Evolutionary conservation across 2,329 filamentous ascomycete species (phyloP), one percentile per base, ranked within the genome.

Genomic region (Fusarium napiforme): DNA sequence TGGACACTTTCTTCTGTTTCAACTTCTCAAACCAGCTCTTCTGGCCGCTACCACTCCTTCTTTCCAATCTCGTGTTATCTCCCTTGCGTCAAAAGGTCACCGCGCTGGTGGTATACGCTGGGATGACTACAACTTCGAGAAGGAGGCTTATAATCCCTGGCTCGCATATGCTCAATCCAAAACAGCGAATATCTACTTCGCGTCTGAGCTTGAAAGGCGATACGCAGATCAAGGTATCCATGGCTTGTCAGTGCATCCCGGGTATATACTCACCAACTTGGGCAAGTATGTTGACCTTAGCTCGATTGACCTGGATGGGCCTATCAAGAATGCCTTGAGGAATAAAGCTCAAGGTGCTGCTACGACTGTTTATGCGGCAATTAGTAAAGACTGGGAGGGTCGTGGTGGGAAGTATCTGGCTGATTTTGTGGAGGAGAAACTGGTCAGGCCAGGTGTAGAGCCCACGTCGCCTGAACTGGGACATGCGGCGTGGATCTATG

Each of bases 61-160:
- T 0, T 86, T 85, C 59, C 75, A 82, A 9, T 87, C 84, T 1
- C 83, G 88, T 4, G 84, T 89, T 5, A 81, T 90, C 50, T 77
- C 80, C 2, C 75, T 89, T 2, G 81, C 85, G 0, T 85, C 84
- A 4, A 72, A 81, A 1, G 85, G 75, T 4, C 87, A 89, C 14
- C 67, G 73, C 1, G 12, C 39, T 1, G 39, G 57, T 7, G 50
- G 28, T 9, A 43, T 75, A 26, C 67, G 60, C 18, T 62, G 67
- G 50, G 60, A 62, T 2, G 74, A 77, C 30, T 70, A 68, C 19
- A 74, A 74, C 15, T 61, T 61, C 6, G 60, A 75, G 7, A 67
- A 74, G 2, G 61, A 69, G 1, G 26, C 30, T 2, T 77, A 75
- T 5, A 4, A 68, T 2, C 67, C 67, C 0, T 74, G 74, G 72